Conservation (phyloP, 2,329 filamentous ascomycete species). For the Cercospora brassicicola region DNA sequence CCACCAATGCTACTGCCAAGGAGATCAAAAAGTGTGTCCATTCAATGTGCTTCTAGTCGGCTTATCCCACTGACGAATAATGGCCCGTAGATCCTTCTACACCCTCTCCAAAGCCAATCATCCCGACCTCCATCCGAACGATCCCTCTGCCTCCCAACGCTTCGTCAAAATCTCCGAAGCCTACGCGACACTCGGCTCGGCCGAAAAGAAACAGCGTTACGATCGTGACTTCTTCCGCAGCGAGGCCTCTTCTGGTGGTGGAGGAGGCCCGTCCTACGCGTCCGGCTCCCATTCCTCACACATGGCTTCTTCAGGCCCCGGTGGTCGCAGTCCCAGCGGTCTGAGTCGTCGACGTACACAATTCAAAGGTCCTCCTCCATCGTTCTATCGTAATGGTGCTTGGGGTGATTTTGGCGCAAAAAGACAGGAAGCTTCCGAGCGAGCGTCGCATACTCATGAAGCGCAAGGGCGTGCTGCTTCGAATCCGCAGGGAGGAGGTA, state of each 20-base stretch:
- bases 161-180: slow-evolving; percentile 54
- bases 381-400: slow-evolving; percentile 79
- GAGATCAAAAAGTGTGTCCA: slow-evolving; percentile 74
- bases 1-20: slow-evolving; percentile 64
- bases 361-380: slow-evolving; percentile 84
- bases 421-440: slow-evolving; percentile 48
- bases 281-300: slow-evolving; percentile 57
- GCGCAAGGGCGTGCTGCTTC: slow-evolving; percentile 27
- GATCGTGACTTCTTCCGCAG: slow-evolving; percentile 65
- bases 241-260: slow-evolving; percentile 31
- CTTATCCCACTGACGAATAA: slow-evolving; percentile 7
- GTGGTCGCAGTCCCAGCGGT: slow-evolving; percentile 76
- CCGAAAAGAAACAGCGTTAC: slow-evolving; percentile 74
- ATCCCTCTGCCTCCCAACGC: slow-evolving; percentile 69
- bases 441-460: slow-evolving; percentile 35
- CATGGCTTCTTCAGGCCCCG: slow-evolving; percentile 53
- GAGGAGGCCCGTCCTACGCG: slow-evolving; percentile 41
- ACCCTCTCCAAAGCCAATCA: slow-evolving; percentile 86
- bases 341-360: slow-evolving; percentile 72
- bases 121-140: slow-evolving; percentile 80
- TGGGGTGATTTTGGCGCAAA: slow-evolving; percentile 69
- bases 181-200: slow-evolving; percentile 46
- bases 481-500: slow-evolving; percentile 25
- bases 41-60: too few species aligned
- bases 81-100: slow-evolving; percentile 63